Evolutionary conservation across 2,329 filamentous ascomycete species (phyloP), one percentile per base, ranked within the genome.

Genomic region (Fusarium xyrophilum): DNA sequence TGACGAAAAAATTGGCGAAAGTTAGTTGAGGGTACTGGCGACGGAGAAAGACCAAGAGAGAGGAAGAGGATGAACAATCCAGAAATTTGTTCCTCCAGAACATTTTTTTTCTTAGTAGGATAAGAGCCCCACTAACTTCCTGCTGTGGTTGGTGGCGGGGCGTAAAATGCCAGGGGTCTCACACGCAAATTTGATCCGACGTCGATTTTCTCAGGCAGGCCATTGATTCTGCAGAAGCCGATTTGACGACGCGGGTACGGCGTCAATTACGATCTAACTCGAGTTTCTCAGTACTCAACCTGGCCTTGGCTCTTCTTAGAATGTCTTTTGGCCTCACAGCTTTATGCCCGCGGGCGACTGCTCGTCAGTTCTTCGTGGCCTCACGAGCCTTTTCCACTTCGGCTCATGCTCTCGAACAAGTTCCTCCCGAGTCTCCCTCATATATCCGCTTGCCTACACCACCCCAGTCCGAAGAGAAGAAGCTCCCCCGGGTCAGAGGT

Each of bases 381-480:
- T 64, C 73, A n/a, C 74, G 77, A 60, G 66, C 68, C 35, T 78
- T 81, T 61, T 79, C 78, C 25, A 76, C 75, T 11, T 78, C 77
- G 27, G 68, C 76, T 53, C 68, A 77, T 47, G 78, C 80, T 74
- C 60, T 76, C 75, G 80, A 87, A 63, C 82, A 83, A 47, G 91
- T 94, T 68, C 90, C 91, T 21, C 95, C 96, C 50, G 92, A 97
- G 77, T 97, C 93, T 36, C 95, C 96, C 47, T 86, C 87, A 69
- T 98, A 91, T 83, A 91, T 98, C 80, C 89, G 93, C 70, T 84
- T 97, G 57, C 95, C 94, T 48, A 84, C 85, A 71, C 86, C 91
- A 50, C 86, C 88, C n/a, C 93, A 97, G 77, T 88, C 90, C 52
- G 84, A 87, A 33, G 82, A 86, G 70, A 76, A 76, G 17, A 80